A percentile compares a stretch with the other conserved stretches of the same genome.
phyloP scores from a whole-genome alignment of 805 yeast genomes.

The Cephaloascus fragrans region DNA sequence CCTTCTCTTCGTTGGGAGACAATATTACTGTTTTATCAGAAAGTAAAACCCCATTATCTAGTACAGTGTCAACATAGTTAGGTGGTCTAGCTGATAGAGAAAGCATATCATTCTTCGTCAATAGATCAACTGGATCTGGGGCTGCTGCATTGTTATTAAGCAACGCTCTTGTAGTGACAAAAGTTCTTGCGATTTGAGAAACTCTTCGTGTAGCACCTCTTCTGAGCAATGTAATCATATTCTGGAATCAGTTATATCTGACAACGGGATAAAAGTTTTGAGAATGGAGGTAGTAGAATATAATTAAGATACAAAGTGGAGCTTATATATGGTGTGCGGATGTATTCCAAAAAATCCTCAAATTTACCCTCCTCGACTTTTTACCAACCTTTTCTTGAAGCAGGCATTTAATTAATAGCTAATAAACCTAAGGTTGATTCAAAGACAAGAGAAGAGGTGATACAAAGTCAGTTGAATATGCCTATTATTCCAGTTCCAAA shows the following conservation, averaged over 20 bases:
- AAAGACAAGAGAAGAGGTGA: no score
- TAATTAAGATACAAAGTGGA: no score
- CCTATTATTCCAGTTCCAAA: conserved; percentile 53
- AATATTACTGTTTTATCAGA: conserved; percentile 40
- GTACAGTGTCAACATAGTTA: conserved; percentile 32
- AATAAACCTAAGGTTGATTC: no score
- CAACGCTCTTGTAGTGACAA: not conserved
- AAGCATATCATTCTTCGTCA: conserved; percentile 32
- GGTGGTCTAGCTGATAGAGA: conserved; percentile 30
- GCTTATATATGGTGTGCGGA: not conserved
- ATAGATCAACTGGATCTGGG: conserved; percentile 31
- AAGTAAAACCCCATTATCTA: conserved; percentile 49
- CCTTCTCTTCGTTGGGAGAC: conserved; percentile 26
- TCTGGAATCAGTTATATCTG: no score
- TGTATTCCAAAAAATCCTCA: not conserved
- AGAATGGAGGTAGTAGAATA: no score
- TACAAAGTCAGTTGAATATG: conserved; percentile 14
- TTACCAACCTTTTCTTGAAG: no score
- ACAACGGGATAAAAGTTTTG: no score
- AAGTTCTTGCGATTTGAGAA: not conserved
- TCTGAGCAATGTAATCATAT: no score
- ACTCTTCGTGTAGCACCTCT: no score
- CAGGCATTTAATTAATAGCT: no score
- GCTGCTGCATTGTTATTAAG: conserved; percentile 2
- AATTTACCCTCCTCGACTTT: not conserved